phyloP scores from a whole-genome alignment of 129 eudicot species.

The Chrysanthemum makinoi region DNA sequence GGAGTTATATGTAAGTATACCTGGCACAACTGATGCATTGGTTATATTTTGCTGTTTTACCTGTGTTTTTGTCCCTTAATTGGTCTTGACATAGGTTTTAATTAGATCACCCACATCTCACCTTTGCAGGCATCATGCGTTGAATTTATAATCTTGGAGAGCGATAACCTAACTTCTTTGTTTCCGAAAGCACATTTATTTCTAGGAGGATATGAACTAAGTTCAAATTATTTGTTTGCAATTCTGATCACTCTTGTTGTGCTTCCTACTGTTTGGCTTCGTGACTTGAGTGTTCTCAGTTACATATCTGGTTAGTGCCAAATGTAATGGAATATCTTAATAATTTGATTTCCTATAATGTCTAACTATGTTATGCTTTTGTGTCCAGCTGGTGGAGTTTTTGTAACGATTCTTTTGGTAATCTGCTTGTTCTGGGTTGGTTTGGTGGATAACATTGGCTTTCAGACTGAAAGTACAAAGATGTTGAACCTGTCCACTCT shows the following conservation, averaged over 20 bases:
- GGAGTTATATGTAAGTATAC: constrained; percentile 82
- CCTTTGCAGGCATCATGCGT: constrained; percentile 75
- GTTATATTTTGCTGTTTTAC: background rate
- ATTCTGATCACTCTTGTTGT: constrained; percentile 50
- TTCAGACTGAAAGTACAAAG: constrained; percentile 40
- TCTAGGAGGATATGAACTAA: constrained; percentile 41
- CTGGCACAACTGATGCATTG: background rate
- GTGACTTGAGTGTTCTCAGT: constrained; percentile 76
- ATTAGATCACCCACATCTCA: constrained; percentile 1
- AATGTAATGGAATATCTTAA: background rate
- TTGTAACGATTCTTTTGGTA: constrained; percentile 68
- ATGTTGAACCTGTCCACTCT: constrained; percentile 62
- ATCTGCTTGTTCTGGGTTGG: constrained; percentile 79
- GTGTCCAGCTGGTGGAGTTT: constrained; percentile 81
- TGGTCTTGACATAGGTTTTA: background rate
- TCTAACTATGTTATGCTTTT: constrained; percentile 3
- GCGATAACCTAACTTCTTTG: constrained; percentile 77
- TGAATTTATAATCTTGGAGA: constrained; percentile 80
- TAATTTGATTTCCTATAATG: background rate
- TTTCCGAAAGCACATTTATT: constrained; percentile 69
- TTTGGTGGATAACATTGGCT: constrained; percentile 60
- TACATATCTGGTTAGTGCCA: constrained; percentile 66
- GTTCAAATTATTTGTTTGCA: constrained; percentile 64
- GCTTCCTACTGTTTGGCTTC: constrained; percentile 87
- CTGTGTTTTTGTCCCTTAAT: background rate